Evolutionary conservation across 1,139 yeast genomes (phyloP).

Genomic region (Suhomyces yuchorum): DNA sequence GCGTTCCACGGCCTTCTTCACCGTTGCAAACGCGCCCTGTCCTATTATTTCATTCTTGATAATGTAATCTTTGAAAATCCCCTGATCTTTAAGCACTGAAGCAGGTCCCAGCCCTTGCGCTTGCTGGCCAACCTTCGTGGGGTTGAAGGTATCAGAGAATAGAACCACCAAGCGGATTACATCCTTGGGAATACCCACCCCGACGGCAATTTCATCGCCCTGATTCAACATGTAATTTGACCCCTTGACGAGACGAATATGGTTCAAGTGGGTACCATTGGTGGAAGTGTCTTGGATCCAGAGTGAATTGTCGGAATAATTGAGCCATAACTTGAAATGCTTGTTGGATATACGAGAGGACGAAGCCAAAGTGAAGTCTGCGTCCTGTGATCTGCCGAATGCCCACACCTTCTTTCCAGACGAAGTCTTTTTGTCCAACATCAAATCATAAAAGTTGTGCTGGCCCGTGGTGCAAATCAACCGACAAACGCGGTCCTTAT

Average conservation of each 20-base stretch:
- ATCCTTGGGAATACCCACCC: constrained; percentile 81
- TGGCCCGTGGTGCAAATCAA: constrained; percentile 74
- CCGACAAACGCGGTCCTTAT: constrained; percentile 39
- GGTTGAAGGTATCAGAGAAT: constrained; percentile 48
- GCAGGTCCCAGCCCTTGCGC: constrained; percentile 19
- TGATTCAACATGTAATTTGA: constrained; percentile 81
- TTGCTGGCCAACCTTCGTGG: constrained; percentile 27
- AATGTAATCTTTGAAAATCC: constrained; percentile 73
- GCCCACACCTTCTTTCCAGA: constrained; percentile 57
- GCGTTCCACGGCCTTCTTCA: constrained; percentile 85
- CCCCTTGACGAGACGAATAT: constrained; percentile 70
- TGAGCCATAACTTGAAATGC: constrained; percentile 74
- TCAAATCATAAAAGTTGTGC: constrained; percentile 44
- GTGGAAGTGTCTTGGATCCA: constrained; percentile 77
- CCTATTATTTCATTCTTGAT: constrained; percentile 85
- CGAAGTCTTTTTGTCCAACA: constrained; percentile 30
- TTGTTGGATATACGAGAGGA: constrained; percentile 73
- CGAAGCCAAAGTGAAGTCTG: constrained; percentile 59
- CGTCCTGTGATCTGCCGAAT: constrained; percentile 75
- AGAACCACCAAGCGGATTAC: constrained; percentile 74
- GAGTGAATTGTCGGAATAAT: constrained; percentile 53
- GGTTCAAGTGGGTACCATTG: constrained; percentile 88
- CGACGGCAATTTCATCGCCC: constrained; percentile 91
- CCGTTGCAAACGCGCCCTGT: constrained; percentile 96
- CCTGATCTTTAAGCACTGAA: constrained; percentile 38